A percentile compares a stretch with the other conserved stretches of the same genome.
phyloP scores from a whole-genome alignment of 176 grass and related monocot species.

The Oryza glumipatula region DNA sequence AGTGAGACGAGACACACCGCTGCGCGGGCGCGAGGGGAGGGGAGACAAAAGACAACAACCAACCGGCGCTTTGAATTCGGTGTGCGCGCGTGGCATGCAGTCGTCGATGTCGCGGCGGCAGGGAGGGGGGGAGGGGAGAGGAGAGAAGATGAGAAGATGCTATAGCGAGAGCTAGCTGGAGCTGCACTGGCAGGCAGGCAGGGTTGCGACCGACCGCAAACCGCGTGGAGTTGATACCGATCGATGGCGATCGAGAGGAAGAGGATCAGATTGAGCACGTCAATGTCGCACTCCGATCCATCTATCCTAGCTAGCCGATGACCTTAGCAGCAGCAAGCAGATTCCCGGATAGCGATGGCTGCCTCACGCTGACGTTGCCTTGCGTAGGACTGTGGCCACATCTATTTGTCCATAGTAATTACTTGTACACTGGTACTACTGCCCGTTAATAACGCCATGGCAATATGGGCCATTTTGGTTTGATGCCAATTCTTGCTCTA shows the following conservation, averaged over 20 bases:
- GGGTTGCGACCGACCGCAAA: constrained; percentile 43
- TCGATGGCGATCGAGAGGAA: not conserved
- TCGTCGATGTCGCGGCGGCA: not conserved
- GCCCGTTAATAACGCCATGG: too few species aligned
- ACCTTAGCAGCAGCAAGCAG: not conserved
- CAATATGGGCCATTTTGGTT: too few species aligned
- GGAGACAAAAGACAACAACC: not conserved
- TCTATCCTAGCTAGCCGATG: not conserved
- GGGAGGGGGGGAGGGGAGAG: too few species aligned
- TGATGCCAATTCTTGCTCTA: too few species aligned
- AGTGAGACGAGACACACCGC: too few species aligned
- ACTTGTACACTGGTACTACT: too few species aligned
- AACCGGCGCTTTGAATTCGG: constrained; percentile 6
- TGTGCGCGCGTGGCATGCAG: not conserved
- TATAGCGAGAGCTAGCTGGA: constrained; percentile 66
- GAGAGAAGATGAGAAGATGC: constrained; percentile 14
- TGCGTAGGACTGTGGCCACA: constrained; percentile 23
- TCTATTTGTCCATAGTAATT: too few species aligned
- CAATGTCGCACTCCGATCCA: not conserved
- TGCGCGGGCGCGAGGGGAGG: too few species aligned
- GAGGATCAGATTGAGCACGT: not conserved
- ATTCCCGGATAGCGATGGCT: constrained; percentile 27
- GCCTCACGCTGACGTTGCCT: constrained; percentile 42
- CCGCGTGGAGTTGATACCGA: constrained; percentile 39
- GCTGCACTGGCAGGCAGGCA: constrained; percentile 54